phyloP scores from a whole-genome alignment of 495 filamentous ascomycete genomes.

The Aspergillus steynii region DNA sequence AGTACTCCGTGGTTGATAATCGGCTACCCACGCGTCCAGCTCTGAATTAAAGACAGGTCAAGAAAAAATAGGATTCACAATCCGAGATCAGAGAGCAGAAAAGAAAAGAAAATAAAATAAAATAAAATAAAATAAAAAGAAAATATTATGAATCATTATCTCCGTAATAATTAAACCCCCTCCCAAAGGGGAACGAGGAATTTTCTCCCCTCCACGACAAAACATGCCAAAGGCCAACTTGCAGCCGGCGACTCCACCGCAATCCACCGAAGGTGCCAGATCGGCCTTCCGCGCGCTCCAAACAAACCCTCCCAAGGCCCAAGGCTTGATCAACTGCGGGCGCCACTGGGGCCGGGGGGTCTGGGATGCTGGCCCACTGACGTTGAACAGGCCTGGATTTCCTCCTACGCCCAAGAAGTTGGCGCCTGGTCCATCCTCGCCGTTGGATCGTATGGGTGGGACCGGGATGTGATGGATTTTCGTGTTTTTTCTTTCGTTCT shows the following conservation, averaged over 20 bases:
- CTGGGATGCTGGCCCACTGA: constrained; percentile 20
- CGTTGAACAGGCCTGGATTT: constrained; percentile 22
- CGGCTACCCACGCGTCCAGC: too few relatives aligned
- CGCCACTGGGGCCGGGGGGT: constrained; percentile 20
- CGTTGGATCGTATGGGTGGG: constrained; percentile 26
- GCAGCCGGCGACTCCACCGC: constrained; percentile 17
- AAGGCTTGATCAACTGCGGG: constrained; percentile 25
- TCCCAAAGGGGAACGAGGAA: background rate
- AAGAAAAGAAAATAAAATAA: background rate
- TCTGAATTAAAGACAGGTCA: too few relatives aligned
- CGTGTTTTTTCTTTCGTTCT: constrained; percentile 14
- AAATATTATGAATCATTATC: background rate
- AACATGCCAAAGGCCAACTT: constrained; percentile 9
- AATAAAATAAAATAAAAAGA: background rate
- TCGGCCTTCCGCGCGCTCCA: constrained; percentile 16
- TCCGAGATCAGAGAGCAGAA: too few relatives aligned
- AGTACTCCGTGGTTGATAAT: too few relatives aligned
- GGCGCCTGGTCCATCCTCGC: constrained; percentile 21
- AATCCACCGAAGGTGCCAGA: constrained; percentile 25
- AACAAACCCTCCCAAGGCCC: constrained; percentile 12
- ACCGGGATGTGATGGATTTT: constrained; percentile 20
- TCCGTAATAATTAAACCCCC: background rate
- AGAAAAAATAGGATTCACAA: too few relatives aligned
- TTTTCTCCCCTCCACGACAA: background rate
- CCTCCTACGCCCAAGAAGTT: constrained; percentile 20